Evolutionary conservation across 176 grass and related monocot species (phyloP), one percentile per base, ranked within the genome.

Genomic region (Pontederia crassipes): DNA sequence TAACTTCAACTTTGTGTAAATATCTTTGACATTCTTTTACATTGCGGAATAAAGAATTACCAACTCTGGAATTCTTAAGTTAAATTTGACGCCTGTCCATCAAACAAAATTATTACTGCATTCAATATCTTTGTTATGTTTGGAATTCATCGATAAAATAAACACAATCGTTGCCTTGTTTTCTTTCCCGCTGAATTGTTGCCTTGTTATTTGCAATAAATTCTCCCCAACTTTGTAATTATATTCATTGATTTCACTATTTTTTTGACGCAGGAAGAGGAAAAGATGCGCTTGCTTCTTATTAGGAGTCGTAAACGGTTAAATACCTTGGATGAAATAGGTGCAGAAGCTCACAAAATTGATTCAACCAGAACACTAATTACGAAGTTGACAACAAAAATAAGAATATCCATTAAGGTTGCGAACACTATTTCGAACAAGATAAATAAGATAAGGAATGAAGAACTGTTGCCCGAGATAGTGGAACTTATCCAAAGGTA

Each of bases 251-350:
- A 13, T 51, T 58, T 47, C 12, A 57, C 54, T 64, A 3, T 47
- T 24, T 16, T 74, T 69, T 50, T 56, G 9, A 14, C 69, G 16
- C 48, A 98, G 93, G 74, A 76, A 62, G 93, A 98, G 68, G 93
- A 92, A 59, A 98, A 92, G 57, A 92, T 92, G 93, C 78, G 82
- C 15, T 66, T 97, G 28, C 70, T 85, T 46, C 72, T 97, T 47
- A 78, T 57, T 29, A 92, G 83, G 68, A 92, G 77, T 60, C 72
- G 70, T 1, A 98, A 86, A 68, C 54, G 71, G 70, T 56, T 98
- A 17, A 92, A 74, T 57, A 58, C 79, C 56, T 74, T 92, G 65
- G 84, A 83, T 59, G 73, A 86, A 59, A 89, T 14, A 50, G 93
- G 88, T 12, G 77, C 77, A 0, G 88, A 89, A 46, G 40, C 81